These are phyloP conservation scores for Catunica adiposa DNA, from an alignment of 2,329 filamentous ascomycete genomes.

Conservation along the genomic window DNA sequence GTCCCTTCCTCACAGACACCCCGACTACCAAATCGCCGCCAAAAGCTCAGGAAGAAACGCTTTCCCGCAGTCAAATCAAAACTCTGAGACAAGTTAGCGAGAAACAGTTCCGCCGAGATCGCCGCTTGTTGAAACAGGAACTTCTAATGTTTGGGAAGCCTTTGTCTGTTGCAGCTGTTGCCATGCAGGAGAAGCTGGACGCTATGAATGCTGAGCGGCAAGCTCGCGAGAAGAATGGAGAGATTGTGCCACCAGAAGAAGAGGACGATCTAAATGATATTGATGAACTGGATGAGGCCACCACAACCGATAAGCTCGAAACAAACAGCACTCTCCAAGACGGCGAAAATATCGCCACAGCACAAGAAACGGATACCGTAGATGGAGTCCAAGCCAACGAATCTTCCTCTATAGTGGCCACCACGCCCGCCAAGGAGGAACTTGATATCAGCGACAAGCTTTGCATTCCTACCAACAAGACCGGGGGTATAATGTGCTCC, in stretches of 20 bases:
- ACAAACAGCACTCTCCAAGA: neutral
- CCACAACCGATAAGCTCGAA: no score
- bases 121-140: slow-evolving; percentile 1
- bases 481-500: neutral
- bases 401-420: no score
- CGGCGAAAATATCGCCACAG: neutral
- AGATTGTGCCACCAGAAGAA: neutral
- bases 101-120: slow-evolving; percentile 6
- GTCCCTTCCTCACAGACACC: slow-evolving; percentile 1
- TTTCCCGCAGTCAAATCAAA: slow-evolving; percentile 1
- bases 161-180: slow-evolving; percentile 8
- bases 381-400: no score
- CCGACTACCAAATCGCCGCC: neutral
- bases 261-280: neutral
- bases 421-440: no score
- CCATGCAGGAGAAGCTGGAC: neutral
- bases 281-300: neutral
- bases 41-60: neutral
- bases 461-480: neutral
- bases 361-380: neutral
- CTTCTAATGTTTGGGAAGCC: slow-evolving; percentile 7
- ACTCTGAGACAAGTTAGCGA: slow-evolving; percentile 3
- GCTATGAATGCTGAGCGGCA: neutral
- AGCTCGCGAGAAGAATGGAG: neutral
- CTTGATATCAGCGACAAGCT: neutral